Evolutionary conservation across 257 asterid species (phyloP).

Genomic region (Nicotiana tomentosiformis): DNA sequence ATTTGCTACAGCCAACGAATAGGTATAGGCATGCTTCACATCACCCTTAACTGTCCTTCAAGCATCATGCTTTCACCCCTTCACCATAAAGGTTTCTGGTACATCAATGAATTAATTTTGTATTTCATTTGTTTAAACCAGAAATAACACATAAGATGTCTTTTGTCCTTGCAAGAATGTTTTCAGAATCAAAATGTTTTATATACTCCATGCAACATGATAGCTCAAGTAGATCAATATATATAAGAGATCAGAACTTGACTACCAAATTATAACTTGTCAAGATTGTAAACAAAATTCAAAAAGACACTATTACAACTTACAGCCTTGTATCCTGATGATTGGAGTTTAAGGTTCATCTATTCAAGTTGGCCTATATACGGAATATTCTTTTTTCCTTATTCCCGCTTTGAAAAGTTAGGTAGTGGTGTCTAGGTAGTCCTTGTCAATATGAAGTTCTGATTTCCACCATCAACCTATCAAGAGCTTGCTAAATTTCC

Average conservation of each 20-base stretch:
- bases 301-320: neutral
- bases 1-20: neutral
- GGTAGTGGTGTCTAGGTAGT: neutral
- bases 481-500: neutral
- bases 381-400: neutral
- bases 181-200: neutral
- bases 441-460: neutral
- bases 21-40: neutral
- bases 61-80: neutral
- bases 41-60: neutral
- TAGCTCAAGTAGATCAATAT: neutral
- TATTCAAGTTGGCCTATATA: neutral
- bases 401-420: neutral
- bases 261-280: neutral
- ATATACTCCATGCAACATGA: neutral
- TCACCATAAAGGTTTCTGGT: neutral
- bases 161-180: neutral
- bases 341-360: neutral
- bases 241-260: neutral
- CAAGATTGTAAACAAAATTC: neutral
- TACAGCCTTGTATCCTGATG: neutral
- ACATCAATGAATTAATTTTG: neutral
- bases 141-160: neutral
- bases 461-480: neutral
- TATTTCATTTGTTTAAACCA: neutral